phyloP scores from a whole-genome alignment of 371 early-diverging fungal genomes.

The Massospora cicadina region DNA sequence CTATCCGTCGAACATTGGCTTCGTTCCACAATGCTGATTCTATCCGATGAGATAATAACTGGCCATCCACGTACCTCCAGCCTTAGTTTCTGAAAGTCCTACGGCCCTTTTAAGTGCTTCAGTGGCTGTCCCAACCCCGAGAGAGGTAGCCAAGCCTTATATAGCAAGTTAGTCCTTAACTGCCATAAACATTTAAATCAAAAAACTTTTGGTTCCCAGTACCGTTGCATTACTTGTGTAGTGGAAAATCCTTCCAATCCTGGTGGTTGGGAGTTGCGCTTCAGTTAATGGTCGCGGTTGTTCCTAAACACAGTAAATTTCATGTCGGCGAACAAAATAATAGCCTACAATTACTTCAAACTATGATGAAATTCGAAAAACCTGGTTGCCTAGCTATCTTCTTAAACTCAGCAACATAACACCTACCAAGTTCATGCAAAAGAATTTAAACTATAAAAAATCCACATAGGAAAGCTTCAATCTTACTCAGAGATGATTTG shows the following conservation, averaged over 20 bases:
- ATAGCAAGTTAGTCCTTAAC: no score
- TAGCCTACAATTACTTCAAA: background rate
- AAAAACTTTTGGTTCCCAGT: background rate
- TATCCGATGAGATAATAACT: constrained; percentile 4
- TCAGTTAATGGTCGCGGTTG: background rate
- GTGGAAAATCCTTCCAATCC: constrained; percentile 39
- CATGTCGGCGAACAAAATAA: background rate
- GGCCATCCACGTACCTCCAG: constrained; percentile 14
- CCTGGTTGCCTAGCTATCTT: background rate
- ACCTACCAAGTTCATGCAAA: background rate
- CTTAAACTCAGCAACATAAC: background rate
- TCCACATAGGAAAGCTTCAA: background rate
- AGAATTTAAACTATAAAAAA: background rate
- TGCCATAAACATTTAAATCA: constrained; percentile 1
- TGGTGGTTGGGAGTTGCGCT: constrained; percentile 31
- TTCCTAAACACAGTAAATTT: background rate
- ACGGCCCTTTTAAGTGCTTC: constrained; percentile 49
- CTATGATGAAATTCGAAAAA: background rate
- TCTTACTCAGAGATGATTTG: no score
- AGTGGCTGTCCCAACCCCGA: constrained; percentile 54
- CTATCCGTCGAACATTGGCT: constrained; percentile 75
- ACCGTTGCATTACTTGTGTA: constrained; percentile 28
- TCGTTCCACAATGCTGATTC: constrained; percentile 40
- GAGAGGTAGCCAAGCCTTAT: constrained; percentile 40
- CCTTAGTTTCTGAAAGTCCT: constrained; percentile 23